These are phyloP conservation scores for Aureobasidium melanogenum DNA, from an alignment of 2,329 filamentous ascomycete genomes.

Conservation along the genomic window DNA sequence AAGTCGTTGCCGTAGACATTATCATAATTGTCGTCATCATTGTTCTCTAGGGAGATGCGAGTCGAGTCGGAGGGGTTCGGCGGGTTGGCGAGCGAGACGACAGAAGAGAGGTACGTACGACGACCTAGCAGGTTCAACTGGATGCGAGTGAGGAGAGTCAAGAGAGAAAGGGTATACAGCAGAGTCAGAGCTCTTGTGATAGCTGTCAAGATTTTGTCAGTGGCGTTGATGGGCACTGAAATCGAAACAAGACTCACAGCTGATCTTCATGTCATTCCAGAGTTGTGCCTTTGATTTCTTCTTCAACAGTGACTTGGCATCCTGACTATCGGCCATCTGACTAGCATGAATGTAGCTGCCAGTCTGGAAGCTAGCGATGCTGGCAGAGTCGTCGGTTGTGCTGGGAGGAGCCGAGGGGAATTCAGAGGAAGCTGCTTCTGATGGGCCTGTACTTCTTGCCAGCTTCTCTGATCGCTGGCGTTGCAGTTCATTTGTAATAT, in stretches of 20 bases:
- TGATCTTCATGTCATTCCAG: slow-evolving; percentile 96
- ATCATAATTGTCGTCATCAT: slow-evolving; percentile 78
- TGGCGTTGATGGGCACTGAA: neutral
- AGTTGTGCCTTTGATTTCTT: slow-evolving; percentile 85
- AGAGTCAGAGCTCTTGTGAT: slow-evolving; percentile 86
- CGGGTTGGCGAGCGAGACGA: slow-evolving; percentile 77
- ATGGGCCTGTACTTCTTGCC: slow-evolving; percentile 48
- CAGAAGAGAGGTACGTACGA: slow-evolving; percentile 89
- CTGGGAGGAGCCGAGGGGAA: slow-evolving; percentile 53
- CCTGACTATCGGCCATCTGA: slow-evolving; percentile 50
- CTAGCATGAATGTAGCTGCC: slow-evolving; percentile 78
- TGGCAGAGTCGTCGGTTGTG: slow-evolving; percentile 70
- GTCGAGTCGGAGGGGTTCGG: slow-evolving; percentile 53
- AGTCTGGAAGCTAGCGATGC: slow-evolving; percentile 65
- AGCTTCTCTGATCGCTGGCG: slow-evolving; percentile 75
- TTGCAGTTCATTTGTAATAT: slow-evolving; percentile 87
- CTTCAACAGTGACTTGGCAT: slow-evolving; percentile 38
- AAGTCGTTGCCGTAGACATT: slow-evolving; percentile 87
- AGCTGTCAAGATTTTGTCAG: slow-evolving; percentile 45
- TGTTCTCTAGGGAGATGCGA: slow-evolving; percentile 82
- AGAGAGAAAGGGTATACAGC: slow-evolving; percentile 79
- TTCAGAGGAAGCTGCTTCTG: slow-evolving; percentile 50
- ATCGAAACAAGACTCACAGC: slow-evolving; percentile 51
- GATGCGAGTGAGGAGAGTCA: slow-evolving; percentile 86
- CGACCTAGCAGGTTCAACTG: slow-evolving; percentile 95